Evolutionary conservation across 768 basidiomycete genomes (phyloP).

Genomic region (Boletus sensibilis): DNA sequence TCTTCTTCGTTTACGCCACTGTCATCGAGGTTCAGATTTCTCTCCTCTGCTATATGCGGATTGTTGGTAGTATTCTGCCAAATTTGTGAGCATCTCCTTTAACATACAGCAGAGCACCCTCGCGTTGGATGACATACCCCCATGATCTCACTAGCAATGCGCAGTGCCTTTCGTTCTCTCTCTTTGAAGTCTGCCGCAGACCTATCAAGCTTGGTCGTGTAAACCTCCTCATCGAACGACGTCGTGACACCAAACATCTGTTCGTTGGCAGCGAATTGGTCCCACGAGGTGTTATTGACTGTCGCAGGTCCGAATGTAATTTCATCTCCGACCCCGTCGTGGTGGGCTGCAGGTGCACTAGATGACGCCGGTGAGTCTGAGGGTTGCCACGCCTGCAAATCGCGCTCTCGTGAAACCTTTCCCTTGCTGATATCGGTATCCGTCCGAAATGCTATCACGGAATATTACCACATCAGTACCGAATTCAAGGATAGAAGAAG

Average conservation of each 20-base stretch:
- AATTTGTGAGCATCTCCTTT: constrained; percentile 10
- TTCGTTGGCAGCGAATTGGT: constrained; percentile 94
- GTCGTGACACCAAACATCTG: constrained; percentile 89
- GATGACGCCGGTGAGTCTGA: constrained; percentile 33
- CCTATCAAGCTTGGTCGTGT: constrained; percentile 92
- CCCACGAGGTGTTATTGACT: constrained; percentile 58
- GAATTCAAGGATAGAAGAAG: neutral
- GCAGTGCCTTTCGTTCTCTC: constrained; percentile 81
- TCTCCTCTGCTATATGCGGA: constrained; percentile 88
- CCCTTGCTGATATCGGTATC: constrained; percentile 76
- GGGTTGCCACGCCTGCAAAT: constrained; percentile 77
- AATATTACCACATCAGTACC: constrained; percentile 16
- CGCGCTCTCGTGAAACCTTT: constrained; percentile 59
- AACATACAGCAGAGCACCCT: constrained; percentile 3
- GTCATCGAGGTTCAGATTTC: constrained; percentile 62
- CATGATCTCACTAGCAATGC: constrained; percentile 89
- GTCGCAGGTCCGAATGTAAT: constrained; percentile 63
- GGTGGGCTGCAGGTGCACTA: constrained; percentile 24
- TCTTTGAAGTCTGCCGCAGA: constrained; percentile 83
- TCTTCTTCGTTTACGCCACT: constrained; percentile 90
- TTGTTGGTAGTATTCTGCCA: constrained; percentile 64
- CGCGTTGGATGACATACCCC: constrained; percentile 49
- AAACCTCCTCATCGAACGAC: constrained; percentile 88
- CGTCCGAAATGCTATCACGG: constrained; percentile 67
- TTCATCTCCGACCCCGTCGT: constrained; percentile 52